Percentiles rank a stretch among this genome's conserved stretches.
Conservation (phyloP, 352 stramenopile genomes). For the Globisporangium carolinianum region DNA sequence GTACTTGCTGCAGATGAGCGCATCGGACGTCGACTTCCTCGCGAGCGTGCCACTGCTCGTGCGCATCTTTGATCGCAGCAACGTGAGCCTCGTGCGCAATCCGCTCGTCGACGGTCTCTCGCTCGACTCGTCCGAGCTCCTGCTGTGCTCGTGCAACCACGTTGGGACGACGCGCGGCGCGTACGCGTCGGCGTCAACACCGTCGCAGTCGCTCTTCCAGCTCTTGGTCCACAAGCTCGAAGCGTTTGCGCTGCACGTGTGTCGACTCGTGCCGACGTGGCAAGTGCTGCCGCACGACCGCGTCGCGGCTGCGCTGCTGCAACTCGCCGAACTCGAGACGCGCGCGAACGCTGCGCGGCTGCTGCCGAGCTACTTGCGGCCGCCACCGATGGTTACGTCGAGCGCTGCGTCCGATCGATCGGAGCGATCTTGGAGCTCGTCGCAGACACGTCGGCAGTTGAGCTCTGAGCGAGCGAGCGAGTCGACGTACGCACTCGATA, state of each 20-base stretch:
- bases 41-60: slow-evolving; percentile 23
- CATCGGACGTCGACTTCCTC: slow-evolving; percentile 46
- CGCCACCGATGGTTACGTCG: background rate
- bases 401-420: background rate
- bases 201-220: slow-evolving; percentile 43
- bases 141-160: slow-evolving; percentile 58
- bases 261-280: slow-evolving; percentile 34
- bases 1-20: slow-evolving; percentile 38
- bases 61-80: slow-evolving; percentile 35
- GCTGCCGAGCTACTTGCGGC: slow-evolving; percentile 46
- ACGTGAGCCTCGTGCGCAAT: slow-evolving; percentile 42
- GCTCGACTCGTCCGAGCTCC: slow-evolving; percentile 57
- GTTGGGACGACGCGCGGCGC: slow-evolving; percentile 4
- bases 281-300: slow-evolving; percentile 46
- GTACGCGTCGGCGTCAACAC: slow-evolving; percentile 8
- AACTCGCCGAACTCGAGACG: slow-evolving; percentile 52
- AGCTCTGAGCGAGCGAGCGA: background rate
- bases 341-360: slow-evolving; percentile 40
- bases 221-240: slow-evolving; percentile 48
- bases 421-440: background rate
- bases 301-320: slow-evolving; percentile 42
- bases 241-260: slow-evolving; percentile 37
- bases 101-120: slow-evolving; percentile 58
- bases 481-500: background rate
- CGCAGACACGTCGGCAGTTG: background rate